phyloP scores from a whole-genome alignment of 2,329 filamentous ascomycete genomes.

The Parastagonospora nodorum region DNA sequence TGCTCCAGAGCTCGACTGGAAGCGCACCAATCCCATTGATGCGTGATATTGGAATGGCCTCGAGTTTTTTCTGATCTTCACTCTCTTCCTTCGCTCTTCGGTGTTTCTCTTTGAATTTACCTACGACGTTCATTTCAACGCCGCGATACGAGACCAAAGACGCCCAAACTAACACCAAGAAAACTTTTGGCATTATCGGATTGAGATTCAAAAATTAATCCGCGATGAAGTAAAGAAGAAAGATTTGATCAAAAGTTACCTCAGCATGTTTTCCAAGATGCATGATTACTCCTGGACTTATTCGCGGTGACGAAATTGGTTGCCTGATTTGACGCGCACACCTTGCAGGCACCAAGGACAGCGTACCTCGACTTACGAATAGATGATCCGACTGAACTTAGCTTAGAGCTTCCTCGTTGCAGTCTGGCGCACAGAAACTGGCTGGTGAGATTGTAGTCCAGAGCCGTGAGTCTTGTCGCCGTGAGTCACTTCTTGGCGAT shows the following conservation, averaged over 20 bases:
- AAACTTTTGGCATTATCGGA: background rate
- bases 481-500: no score
- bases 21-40: background rate
- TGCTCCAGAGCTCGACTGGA: slow-evolving; percentile 5
- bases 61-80: background rate
- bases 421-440: no score
- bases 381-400: no score
- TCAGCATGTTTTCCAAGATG: background rate
- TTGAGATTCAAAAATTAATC: background rate
- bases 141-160: background rate
- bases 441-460: no score
- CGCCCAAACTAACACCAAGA: background rate
- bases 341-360: no score
- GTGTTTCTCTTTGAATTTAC: background rate
- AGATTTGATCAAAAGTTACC: no score
- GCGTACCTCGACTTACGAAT: no score
- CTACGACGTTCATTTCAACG: slow-evolving; percentile 2
- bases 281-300: background rate
- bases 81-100: background rate
- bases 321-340: slow-evolving; percentile 2
- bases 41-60: background rate
- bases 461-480: no score
- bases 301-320: background rate
- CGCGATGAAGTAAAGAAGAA: background rate
- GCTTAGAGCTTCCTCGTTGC: no score